These are phyloP conservation scores for Lolium rigidum DNA, from an alignment of 176 grass and related monocot species.

Conservation along the genomic window DNA sequence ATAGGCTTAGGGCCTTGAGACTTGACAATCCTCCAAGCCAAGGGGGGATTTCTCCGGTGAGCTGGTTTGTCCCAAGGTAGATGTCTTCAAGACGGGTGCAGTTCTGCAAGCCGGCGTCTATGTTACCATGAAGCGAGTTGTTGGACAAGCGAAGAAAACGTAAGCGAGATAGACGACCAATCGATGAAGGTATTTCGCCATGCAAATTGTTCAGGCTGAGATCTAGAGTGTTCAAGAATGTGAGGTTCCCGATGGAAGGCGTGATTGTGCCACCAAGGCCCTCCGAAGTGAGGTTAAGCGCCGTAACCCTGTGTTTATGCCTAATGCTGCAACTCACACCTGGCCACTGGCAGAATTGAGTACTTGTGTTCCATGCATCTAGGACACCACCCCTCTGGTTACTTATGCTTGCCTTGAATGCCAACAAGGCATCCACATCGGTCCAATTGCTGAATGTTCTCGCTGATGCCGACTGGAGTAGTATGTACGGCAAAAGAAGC, in stretches of 20 bases:
- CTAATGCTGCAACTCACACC: conserved; percentile 34
- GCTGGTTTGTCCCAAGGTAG: not conserved
- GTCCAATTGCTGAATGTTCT: not conserved
- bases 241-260: conserved; percentile 31
- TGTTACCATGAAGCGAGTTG: conserved; percentile 16
- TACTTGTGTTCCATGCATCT: conserved; percentile 1
- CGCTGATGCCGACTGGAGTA: not conserved
- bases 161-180: not conserved
- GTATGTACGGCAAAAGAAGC: too few relatives aligned
- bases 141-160: not conserved
- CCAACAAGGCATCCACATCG: conserved; percentile 17
- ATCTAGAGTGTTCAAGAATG: conserved; percentile 29
- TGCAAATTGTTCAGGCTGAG: not conserved
- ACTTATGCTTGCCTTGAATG: conserved; percentile 7
- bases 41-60: conserved; percentile 29
- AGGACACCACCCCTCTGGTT: not conserved
- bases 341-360: conserved; percentile 3
- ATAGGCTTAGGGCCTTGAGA: not conserved
- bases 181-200: not conserved
- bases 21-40: conserved; percentile 15
- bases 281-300: not conserved
- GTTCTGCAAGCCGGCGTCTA: not conserved
- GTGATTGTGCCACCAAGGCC: conserved; percentile 21
- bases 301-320: not conserved
- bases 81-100: conserved; percentile 10